Evolutionary conservation across 2,329 filamentous ascomycete species (phyloP).

Genomic region (Fusarium sp.): DNA sequence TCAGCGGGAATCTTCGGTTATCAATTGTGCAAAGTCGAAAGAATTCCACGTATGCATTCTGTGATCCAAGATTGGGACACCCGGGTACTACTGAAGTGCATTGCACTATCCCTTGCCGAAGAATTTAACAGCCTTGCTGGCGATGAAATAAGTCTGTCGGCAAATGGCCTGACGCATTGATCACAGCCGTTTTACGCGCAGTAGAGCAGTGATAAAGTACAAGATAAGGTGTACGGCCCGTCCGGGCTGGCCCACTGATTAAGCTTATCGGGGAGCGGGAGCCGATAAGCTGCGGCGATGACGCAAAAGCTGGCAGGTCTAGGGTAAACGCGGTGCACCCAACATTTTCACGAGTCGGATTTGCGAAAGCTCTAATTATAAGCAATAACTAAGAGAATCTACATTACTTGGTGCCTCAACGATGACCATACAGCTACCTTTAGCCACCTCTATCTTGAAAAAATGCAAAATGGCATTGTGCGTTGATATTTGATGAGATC

Average conservation of each 20-base stretch:
- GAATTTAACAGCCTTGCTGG: too few species aligned
- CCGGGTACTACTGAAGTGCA: too few species aligned
- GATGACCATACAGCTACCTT: too few species aligned
- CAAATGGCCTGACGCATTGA: too few species aligned
- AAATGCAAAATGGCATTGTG: neutral
- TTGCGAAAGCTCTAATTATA: too few species aligned
- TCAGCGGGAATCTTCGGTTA: neutral
- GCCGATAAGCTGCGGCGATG: neutral
- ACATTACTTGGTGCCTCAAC: too few species aligned
- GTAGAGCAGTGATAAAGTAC: neutral
- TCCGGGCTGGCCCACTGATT: conserved; percentile 3
- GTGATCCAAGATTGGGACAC: neutral
- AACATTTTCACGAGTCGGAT: too few species aligned
- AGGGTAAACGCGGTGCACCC: neutral
- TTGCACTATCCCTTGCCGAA: too few species aligned
- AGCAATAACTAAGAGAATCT: too few species aligned
- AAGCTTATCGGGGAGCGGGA: conserved; percentile 1
- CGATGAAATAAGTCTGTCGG: too few species aligned
- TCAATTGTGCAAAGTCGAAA: neutral
- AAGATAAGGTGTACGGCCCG: neutral
- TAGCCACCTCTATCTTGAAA: neutral
- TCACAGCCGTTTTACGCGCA: neutral
- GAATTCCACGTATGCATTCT: neutral
- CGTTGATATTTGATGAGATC: neutral
- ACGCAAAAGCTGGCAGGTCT: accelerated